These are phyloP conservation scores for Penicillium sp. DNA, from an alignment of 2,329 filamentous ascomycete genomes.

Conservation along the genomic window DNA sequence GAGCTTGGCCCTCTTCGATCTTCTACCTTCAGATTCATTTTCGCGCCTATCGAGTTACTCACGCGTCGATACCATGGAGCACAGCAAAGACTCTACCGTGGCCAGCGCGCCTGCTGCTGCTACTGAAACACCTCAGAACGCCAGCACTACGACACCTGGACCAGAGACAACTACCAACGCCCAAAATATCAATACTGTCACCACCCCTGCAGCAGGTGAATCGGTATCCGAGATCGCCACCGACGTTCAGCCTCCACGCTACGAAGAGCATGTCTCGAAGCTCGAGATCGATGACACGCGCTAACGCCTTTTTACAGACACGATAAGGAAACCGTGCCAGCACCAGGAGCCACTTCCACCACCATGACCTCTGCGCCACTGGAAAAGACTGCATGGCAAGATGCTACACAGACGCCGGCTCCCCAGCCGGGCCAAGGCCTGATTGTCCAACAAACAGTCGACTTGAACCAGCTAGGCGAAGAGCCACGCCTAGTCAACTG, in stretches of 20 bases:
- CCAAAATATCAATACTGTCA: neutral
- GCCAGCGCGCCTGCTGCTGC: conserved; percentile 4
- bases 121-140: conserved; percentile 1
- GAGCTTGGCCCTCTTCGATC: neutral
- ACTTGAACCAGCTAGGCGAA: conserved; percentile 14
- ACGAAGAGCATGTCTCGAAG: conserved; percentile 9
- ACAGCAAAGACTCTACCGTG: conserved; percentile 10
- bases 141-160: neutral
- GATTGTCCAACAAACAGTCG: neutral
- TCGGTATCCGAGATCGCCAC: neutral
- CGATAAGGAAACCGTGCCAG: conserved; percentile 8
- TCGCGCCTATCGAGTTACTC: neutral
- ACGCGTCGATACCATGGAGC: conserved; percentile 5
- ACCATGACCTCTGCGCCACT: neutral
- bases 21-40: neutral
- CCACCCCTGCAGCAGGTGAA: neutral
- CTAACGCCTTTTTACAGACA: neutral
- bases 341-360: neutral
- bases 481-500: conserved; percentile 16
- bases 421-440: conserved; percentile 9
- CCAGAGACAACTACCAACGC: conserved; percentile 4
- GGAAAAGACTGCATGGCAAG: conserved; percentile 16
- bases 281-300: neutral
- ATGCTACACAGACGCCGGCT: conserved; percentile 9
- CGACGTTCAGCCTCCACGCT: conserved; percentile 5